Evolutionary conservation across 345 rosid species (phyloP).

Genomic region (Citrus glauca): DNA sequence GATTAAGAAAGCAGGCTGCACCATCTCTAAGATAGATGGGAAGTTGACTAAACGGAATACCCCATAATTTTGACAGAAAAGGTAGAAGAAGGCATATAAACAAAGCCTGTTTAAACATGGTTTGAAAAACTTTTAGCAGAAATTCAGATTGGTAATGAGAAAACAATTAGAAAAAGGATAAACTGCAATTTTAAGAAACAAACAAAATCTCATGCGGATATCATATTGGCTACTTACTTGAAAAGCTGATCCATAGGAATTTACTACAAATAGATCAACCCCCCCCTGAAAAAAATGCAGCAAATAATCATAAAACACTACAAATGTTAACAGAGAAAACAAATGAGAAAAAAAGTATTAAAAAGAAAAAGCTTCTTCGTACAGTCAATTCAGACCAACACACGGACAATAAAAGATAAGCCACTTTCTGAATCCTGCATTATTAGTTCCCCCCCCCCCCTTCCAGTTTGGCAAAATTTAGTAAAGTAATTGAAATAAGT

Average conservation of each 20-base stretch:
- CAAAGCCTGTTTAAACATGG: slow-evolving; percentile 48
- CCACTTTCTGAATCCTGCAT: not conserved
- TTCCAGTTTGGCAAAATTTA: not conserved
- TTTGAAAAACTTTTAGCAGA: slow-evolving; percentile 13
- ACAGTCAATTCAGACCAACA: not conserved
- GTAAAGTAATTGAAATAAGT: not conserved
- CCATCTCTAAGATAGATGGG: slow-evolving; percentile 85
- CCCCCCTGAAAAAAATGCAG: slow-evolving; percentile 57
- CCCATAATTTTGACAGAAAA: slow-evolving; percentile 93
- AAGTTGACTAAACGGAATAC: slow-evolving; percentile 81
- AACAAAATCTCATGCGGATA: not conserved
- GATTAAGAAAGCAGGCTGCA: slow-evolving; percentile 85
- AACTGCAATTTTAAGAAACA: not conserved
- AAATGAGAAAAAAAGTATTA: not conserved
- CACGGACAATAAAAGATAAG: not conserved
- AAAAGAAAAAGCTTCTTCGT: not conserved
- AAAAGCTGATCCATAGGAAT: slow-evolving; percentile 86
- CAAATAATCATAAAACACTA: slow-evolving; percentile 11
- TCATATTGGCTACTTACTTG: slow-evolving; percentile 50
- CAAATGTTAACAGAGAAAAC: not conserved
- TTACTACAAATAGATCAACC: slow-evolving; percentile 80
- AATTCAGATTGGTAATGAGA: slow-evolving; percentile 4
- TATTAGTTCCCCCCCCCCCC: too few species aligned
- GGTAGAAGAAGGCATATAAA: slow-evolving; percentile 83
- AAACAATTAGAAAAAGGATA: not conserved